Base-by-base conservation (phyloP, 495 filamentous ascomycete species). In the Lepidopterella palustris region DNA sequence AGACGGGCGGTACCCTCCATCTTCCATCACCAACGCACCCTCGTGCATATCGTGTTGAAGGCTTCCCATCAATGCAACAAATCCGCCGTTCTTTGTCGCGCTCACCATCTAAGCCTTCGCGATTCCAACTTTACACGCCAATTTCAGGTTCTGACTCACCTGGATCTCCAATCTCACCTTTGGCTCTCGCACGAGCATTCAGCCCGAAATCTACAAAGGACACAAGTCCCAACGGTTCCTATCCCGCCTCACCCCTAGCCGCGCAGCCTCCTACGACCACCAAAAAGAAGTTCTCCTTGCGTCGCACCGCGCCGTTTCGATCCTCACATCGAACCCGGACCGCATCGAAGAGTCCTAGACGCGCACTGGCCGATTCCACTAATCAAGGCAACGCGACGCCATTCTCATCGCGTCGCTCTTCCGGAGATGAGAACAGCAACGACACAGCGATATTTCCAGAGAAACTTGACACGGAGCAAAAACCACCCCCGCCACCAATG, bases 41-140 rank as follows among this genome's bases (percentile, higher is more conserved):
- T 25, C 87, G 89, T 63, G 82, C 85, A 57, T 86, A 88, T 64
- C 84, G 86, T 75, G 85, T 89, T 64, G 88, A 92, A 73, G 82
- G 88, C 4, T 84, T 82, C 63, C 82, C 87, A 23, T 82, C 87
- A 15, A 86, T 95, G 53, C 79, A 86, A 62, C 85, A 90, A 62
- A 73, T 96, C 42, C 81, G 90, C 42, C 86, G 90, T 63, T 95
- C 91, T 21, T 77, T 96, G 48, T 95, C 89, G 26, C 80, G 89
- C 47, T 95, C 90, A 9, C 91, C 90, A 9, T 95, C 91, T 8
- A 95, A 90, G 69, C 79, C 78, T 40, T 79, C 82, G 20, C 78
- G 79, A 61, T 89, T 91, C 65, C 81, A 80, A 32, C 71, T 92
- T 25, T 74, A 83, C 45, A 77, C 80, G 26, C 74, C 80, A 18